Evolutionary conservation across 2,329 filamentous ascomycete genomes (phyloP).

Genomic region (Cadophora luteo-olivacea): DNA sequence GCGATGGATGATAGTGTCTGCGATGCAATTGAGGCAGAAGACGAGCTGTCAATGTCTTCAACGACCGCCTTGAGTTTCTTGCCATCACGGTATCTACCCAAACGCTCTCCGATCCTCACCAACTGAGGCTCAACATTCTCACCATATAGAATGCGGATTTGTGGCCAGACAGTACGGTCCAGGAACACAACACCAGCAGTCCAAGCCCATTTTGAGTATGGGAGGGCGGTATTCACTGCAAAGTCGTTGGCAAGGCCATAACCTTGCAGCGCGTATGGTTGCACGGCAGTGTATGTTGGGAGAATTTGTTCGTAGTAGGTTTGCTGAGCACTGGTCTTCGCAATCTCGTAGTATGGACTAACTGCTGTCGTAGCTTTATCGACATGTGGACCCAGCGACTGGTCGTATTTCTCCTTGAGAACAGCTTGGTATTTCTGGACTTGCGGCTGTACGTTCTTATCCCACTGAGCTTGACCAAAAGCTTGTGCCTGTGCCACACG

Average conservation of each 20-base stretch:
- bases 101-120: slow-evolving; percentile 86
- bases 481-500: slow-evolving; percentile 70
- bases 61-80: slow-evolving; percentile 66
- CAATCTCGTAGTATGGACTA: slow-evolving; percentile 75
- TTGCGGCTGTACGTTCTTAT: slow-evolving; percentile 77
- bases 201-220: slow-evolving; percentile 74
- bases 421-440: slow-evolving; percentile 68
- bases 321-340: slow-evolving; percentile 66
- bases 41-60: slow-evolving; percentile 56
- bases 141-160: slow-evolving; percentile 78
- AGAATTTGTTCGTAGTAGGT: slow-evolving; percentile 76
- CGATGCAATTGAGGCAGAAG: slow-evolving; percentile 41
- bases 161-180: slow-evolving; percentile 80
- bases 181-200: slow-evolving; percentile 74
- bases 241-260: slow-evolving; percentile 73
- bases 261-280: slow-evolving; percentile 74
- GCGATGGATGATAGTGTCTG: slow-evolving; percentile 39
- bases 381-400: slow-evolving; percentile 76
- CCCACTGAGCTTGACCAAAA: slow-evolving; percentile 77
- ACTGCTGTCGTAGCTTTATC: slow-evolving; percentile 62
- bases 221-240: slow-evolving; percentile 72
- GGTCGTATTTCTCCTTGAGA: slow-evolving; percentile 70
- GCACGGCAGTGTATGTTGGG: slow-evolving; percentile 75
- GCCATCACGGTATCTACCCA: slow-evolving; percentile 74
- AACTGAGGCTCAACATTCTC: slow-evolving; percentile 97